Evolutionary conservation across 2,329 filamentous ascomycete genomes (phyloP).

Genomic region (Clarireedia hainanense): DNA sequence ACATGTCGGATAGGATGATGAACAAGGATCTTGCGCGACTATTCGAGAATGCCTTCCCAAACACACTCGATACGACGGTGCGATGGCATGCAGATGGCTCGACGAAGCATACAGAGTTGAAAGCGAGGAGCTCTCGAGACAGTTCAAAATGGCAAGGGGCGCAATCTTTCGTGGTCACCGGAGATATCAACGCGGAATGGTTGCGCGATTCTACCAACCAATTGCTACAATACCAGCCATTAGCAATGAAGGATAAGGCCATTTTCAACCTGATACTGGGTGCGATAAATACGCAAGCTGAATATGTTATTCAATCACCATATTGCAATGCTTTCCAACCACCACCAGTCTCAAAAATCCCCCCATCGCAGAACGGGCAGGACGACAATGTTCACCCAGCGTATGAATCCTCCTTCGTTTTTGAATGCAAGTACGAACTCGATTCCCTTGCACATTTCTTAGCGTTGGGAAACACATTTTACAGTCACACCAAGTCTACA

Average conservation of each 20-base stretch:
- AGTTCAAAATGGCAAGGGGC: constrained; percentile 69
- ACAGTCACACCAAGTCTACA: constrained; percentile 68
- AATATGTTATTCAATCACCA: constrained; percentile 88
- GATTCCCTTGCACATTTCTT: constrained; percentile 93
- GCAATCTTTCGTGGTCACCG: constrained; percentile 89
- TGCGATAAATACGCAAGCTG: constrained; percentile 91
- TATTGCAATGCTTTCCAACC: constrained; percentile 99
- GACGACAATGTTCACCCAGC: constrained; percentile 76
- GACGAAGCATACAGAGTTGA: constrained; percentile 32
- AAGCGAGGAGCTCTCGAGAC: constrained; percentile 35
- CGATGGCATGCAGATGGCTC: constrained; percentile 58
- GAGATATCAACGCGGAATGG: constrained; percentile 91
- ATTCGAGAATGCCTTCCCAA: constrained; percentile 92
- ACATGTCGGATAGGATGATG: constrained; percentile 71
- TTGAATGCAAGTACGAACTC: constrained; percentile 98
- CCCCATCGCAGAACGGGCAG: constrained; percentile 68
- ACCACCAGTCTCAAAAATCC: constrained; percentile 71
- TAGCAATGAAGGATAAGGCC: constrained; percentile 72
- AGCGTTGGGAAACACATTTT: constrained; percentile 76
- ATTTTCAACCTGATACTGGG: constrained; percentile 78
- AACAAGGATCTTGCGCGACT: constrained; percentile 84
- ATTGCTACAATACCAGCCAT: constrained; percentile 76
- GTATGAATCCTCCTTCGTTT: constrained; percentile 79
- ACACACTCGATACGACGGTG: constrained; percentile 65
- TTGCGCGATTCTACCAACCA: constrained; percentile 91